phyloP scores from a whole-genome alignment of 208 protist genomes.

The Crithidia thermophila region DNA sequence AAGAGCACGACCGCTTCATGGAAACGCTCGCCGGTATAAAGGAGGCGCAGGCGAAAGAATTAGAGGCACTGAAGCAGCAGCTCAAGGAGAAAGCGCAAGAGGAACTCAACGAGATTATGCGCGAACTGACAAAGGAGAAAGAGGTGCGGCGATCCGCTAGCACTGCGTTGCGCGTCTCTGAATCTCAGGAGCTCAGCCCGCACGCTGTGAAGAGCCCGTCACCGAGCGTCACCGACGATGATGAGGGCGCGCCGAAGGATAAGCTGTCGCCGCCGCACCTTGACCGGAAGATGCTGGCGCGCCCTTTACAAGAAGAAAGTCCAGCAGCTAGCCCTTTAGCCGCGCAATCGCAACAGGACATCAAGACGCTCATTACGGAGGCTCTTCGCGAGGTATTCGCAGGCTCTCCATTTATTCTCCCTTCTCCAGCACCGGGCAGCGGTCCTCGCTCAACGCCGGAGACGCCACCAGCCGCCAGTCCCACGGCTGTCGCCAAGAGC shows the following conservation, averaged over 20 bases:
- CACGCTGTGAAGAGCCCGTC: constrained; percentile 24
- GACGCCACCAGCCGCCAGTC: constrained; percentile 14
- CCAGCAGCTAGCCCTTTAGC: neutral
- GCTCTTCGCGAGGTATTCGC: constrained; percentile 66
- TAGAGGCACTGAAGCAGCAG: constrained; percentile 48
- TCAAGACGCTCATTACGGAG: constrained; percentile 68
- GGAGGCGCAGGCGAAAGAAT: constrained; percentile 33
- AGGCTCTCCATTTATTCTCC: constrained; percentile 61
- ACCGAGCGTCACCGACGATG: constrained; percentile 35
- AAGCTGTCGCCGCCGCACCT: constrained; percentile 31
- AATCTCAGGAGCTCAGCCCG: constrained; percentile 15
- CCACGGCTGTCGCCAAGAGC: neutral
- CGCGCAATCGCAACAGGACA: constrained; percentile 29
- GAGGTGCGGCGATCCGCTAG: constrained; percentile 5
- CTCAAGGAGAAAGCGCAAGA: constrained; percentile 51
- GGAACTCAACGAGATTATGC: constrained; percentile 54
- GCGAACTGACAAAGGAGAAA: constrained; percentile 47
- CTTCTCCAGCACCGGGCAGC: constrained; percentile 31
- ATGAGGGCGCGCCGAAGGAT: constrained; percentile 8
- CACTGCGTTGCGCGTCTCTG: neutral
- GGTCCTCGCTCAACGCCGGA: constrained; percentile 8
- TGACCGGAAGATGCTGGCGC: constrained; percentile 25
- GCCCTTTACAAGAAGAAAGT: neutral
- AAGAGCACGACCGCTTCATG: constrained; percentile 28
- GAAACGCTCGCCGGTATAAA: constrained; percentile 34